These are phyloP conservation scores for Wallacemonas sp. DNA, from an alignment of 208 protist species.

Conservation along the genomic window DNA sequence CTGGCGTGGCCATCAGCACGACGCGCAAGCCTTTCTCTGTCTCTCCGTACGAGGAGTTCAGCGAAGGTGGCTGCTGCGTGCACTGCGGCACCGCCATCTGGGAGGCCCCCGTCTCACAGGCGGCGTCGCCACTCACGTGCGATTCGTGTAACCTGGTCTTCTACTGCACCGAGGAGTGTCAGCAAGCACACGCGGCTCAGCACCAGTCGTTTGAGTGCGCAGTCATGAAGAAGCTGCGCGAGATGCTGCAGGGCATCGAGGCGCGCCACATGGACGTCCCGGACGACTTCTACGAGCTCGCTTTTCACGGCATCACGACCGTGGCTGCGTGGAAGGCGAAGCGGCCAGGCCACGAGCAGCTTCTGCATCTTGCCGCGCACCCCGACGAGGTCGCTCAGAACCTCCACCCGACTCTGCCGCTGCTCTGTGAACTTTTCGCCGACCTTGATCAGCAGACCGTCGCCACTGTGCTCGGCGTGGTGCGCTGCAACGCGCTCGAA, in stretches of 20 bases:
- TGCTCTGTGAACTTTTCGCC: slow-evolving; percentile 46
- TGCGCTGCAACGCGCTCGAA: slow-evolving; percentile 84
- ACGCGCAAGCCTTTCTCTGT: slow-evolving; percentile 64
- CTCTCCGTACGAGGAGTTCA: slow-evolving; percentile 54
- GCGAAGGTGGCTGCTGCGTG: slow-evolving; percentile 40
- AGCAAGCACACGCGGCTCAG: slow-evolving; percentile 27
- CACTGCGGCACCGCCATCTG: slow-evolving; percentile 34
- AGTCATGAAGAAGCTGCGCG: slow-evolving; percentile 38
- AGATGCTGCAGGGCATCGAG: slow-evolving; percentile 42
- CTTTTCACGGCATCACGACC: slow-evolving; percentile 77
- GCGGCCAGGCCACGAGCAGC: slow-evolving; percentile 32
- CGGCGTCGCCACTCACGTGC: slow-evolving; percentile 15
- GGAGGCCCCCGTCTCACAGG: not conserved
- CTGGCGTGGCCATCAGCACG: slow-evolving; percentile 33
- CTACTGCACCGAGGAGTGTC: slow-evolving; percentile 68
- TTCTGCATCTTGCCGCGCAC: slow-evolving; percentile 57
- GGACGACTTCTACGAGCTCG: slow-evolving; percentile 66
- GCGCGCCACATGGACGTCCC: slow-evolving; percentile 35
- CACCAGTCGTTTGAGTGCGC: slow-evolving; percentile 74
- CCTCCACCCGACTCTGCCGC: slow-evolving; percentile 42
- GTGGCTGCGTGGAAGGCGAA: slow-evolving; percentile 32
- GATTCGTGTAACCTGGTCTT: slow-evolving; percentile 35
- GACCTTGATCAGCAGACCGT: slow-evolving; percentile 25
- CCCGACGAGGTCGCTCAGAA: slow-evolving; percentile 53
- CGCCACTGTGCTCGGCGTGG: slow-evolving; percentile 51